Evolutionary conservation across 306 rosid species (phyloP), one percentile per base, ranked within the genome.

Genomic region (Malus orientalis): DNA sequence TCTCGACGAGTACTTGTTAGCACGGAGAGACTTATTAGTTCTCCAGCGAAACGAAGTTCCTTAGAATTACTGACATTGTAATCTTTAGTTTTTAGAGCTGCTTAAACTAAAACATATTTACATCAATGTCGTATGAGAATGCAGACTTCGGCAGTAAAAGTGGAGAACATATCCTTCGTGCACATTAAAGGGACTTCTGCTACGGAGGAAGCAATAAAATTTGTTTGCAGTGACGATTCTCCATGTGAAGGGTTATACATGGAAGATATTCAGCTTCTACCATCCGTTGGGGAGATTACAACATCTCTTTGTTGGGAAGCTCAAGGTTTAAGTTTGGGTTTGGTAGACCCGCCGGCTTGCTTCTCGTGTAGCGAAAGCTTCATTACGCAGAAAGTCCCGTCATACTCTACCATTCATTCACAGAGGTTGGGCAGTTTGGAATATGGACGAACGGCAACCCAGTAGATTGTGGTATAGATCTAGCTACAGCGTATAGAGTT

Each of bases 141-240:
- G 85, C 93, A 94, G 98, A 92, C 86, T 78, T 86, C 82, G 8
- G 97, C 97, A 14, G 92, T 92, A n/a, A 84, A 88, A 79, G 90
- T 94, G 78, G 82, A 33, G 82, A 79, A 89, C 49, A 79, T 89
- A 84, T 89, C 98, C 32, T 94, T 90, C 87, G 74, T 80, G 53
- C 55, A 86, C 82, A 79, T 94, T 6, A 85, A 58, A 80, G 98
- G 98, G 80, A 94, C 92, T 77, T 89, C 97, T 74, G 93, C 93
- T n/a, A 84, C 95, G 5, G 86, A 86, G 70, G 84, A 88, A 80
- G 93, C 95, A 61, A 89, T 90, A 49, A 85, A 75, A 73, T 90
- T 94, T 80, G 82, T 85, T 47, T 94, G 98, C 86, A 94, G 98
- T 58, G 89, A 92, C 76, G 36, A 66, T 70, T 86, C 61, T 40